phyloP scores from a whole-genome alignment of 192 early-diverging fungal genomes.

The Thamnidium elegans region DNA sequence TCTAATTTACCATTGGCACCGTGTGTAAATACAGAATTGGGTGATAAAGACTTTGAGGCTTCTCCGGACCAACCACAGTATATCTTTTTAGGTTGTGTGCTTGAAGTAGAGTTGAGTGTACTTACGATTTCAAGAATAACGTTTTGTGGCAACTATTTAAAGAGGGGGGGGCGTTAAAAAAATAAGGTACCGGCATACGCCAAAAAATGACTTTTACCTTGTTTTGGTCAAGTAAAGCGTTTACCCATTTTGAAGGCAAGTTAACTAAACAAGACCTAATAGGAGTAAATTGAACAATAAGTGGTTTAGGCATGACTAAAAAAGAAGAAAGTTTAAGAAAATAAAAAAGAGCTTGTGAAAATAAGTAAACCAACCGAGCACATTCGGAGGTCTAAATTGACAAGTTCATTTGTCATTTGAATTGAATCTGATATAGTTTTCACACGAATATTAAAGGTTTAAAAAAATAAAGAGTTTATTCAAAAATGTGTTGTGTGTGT shows the following conservation, averaged over 20 bases:
- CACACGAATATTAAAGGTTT: too few species aligned
- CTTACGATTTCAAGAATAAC: conserved; percentile 50
- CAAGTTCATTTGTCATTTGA: too few species aligned
- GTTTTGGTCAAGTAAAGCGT: conserved; percentile 65
- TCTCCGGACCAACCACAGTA: conserved; percentile 71
- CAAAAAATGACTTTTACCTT: conserved; percentile 50
- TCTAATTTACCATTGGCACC: conserved; percentile 40
- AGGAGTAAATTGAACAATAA: conserved; percentile 62
- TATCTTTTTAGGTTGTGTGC: conserved; percentile 39
- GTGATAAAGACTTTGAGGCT: conserved; percentile 33
- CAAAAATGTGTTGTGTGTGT: too few species aligned
- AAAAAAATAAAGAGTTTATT: too few species aligned
- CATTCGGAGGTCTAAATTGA: too few species aligned
- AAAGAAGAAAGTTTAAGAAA: too few species aligned
- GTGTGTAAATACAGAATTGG: conserved; percentile 30
- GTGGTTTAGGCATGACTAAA: conserved; percentile 49
- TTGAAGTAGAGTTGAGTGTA: conserved; percentile 25
- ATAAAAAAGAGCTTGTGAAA: too few species aligned
- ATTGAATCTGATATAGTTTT: too few species aligned
- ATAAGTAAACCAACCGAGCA: too few species aligned
- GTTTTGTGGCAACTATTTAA: conserved; percentile 52
- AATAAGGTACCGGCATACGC: background rate
- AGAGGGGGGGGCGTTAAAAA: background rate
- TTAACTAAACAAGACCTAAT: conserved; percentile 70
- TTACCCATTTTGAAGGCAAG: conserved; percentile 69